Evolutionary conservation across 2,329 filamentous ascomycete genomes (phyloP), one percentile per base, ranked within the genome.

Genomic region (Aspergillus neotritici): DNA sequence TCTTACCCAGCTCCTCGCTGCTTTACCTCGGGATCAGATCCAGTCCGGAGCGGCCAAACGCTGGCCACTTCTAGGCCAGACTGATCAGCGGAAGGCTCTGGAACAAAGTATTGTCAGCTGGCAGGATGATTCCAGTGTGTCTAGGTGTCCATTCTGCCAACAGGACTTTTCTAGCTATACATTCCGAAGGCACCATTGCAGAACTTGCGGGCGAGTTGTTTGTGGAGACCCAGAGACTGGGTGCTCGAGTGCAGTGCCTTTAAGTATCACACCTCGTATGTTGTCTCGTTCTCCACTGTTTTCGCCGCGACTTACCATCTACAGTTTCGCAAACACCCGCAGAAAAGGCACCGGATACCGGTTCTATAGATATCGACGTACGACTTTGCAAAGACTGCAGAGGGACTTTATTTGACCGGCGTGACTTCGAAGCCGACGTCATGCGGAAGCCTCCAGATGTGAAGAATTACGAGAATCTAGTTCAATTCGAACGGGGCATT

Each of bases 161-260:
- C 93, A 98, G 58, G 88, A 95, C 44, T 98, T 98, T 65, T 85
- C 88, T 1, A 85, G 83, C 11, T 97, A 95, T 78, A 86, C 88
- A 1, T 94, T 97, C 59, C 80, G 93, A 56, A 76, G 93, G 53
- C 93, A 97, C 64, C 93, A 98, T 66, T 98, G 93, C 66, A 80
- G 93, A 42, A 84, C 94, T 66, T 98, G 93, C 58, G 93, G 93
- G 3, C 80, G 85, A 34, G 89, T 98, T 0, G 88, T 98, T 0
- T 98, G 93, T 61, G 88, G 88, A 10, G 93, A 98, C 65, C 79
- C 79, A 0, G 77, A 80, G 44, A 98, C 93, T 0, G 82, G 69
- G 3, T 98, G 93, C 65, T 98, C 93, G 1, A 80, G 74, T 7
- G 87, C 95, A 55, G 76, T 98, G 41, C 86, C 84, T 4, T 69